phyloP scores from a whole-genome alignment of 768 basidiomycete species.

The Leccinum subtestaceum region DNA sequence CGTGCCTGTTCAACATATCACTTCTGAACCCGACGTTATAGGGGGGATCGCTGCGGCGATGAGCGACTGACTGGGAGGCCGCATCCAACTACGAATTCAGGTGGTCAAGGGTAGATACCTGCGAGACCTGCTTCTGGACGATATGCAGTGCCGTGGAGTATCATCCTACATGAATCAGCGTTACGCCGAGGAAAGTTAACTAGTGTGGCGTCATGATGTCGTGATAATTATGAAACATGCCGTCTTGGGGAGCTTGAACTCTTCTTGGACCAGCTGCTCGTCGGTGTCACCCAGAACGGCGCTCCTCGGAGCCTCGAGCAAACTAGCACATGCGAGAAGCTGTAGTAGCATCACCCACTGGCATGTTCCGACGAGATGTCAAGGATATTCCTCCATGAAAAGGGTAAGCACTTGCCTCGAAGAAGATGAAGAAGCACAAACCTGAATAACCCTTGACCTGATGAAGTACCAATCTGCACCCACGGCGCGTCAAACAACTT shows the following conservation, averaged over 20 bases:
- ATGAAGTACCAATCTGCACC: not conserved
- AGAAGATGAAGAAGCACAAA: not conserved
- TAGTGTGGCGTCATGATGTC: slow-evolving; percentile 30
- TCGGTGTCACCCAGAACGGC: slow-evolving; percentile 10
- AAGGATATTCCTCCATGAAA: not conserved
- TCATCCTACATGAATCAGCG: slow-evolving; percentile 38
- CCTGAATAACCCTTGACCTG: not conserved
- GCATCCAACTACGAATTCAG: slow-evolving; percentile 61
- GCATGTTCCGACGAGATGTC: not conserved
- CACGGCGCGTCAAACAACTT: not conserved
- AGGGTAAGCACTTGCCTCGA: not conserved
- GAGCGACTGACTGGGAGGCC: slow-evolving; percentile 56
- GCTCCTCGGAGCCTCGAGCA: not conserved
- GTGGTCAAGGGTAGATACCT: slow-evolving; percentile 62
- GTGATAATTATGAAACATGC: slow-evolving; percentile 44
- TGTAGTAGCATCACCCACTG: slow-evolving; percentile 1
- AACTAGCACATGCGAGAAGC: not conserved
- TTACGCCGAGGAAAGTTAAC: not conserved
- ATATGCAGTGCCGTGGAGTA: slow-evolving; percentile 56
- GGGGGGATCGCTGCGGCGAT: slow-evolving; percentile 57
- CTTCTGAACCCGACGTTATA: slow-evolving; percentile 59
- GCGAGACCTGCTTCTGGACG: slow-evolving; percentile 48
- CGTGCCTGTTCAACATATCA: slow-evolving; percentile 58
- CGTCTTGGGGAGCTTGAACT: slow-evolving; percentile 48
- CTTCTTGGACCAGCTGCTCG: slow-evolving; percentile 19